Percentiles rank a stretch among this genome's conserved stretches.
These are phyloP conservation scores for Mortierella sp. DNA, from an alignment of 371 early-diverging fungal species.

Conservation along the genomic window DNA sequence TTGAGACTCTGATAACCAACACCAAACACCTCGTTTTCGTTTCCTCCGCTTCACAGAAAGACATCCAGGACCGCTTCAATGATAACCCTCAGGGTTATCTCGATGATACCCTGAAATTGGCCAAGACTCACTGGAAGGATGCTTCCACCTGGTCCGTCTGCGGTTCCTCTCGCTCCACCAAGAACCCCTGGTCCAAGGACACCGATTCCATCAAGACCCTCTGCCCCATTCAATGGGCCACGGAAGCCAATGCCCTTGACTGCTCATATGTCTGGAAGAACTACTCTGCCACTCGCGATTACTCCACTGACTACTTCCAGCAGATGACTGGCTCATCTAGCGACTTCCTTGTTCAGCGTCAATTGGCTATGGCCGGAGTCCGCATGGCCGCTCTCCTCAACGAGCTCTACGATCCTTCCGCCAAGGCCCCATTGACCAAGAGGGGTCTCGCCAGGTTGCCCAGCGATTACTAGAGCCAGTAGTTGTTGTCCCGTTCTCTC, in stretches of 20 bases:
- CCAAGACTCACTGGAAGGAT: conserved; percentile 39
- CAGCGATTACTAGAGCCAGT: conserved; percentile 9
- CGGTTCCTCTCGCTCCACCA: conserved; percentile 11
- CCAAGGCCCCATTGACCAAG: conserved; percentile 13
- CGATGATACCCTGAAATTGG: conserved; percentile 33
- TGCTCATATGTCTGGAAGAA: conserved; percentile 54
- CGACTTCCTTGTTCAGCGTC: conserved; percentile 26
- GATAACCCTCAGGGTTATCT: conserved; percentile 35
- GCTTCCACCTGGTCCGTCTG: conserved; percentile 36
- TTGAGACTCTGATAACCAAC: neutral
- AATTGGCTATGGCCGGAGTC: conserved; percentile 36
- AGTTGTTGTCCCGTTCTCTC: neutral
- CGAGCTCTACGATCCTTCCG: conserved; percentile 36
- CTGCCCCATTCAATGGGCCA: conserved; percentile 56
- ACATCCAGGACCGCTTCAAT: conserved; percentile 27
- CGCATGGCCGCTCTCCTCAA: conserved; percentile 54
- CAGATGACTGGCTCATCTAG: conserved; percentile 22
- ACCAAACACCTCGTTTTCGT: neutral
- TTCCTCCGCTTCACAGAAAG: conserved; percentile 32
- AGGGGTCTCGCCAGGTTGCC: conserved; percentile 12
- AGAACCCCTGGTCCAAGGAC: conserved; percentile 31
- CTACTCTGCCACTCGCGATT: conserved; percentile 34
- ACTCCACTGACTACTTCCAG: conserved; percentile 33
- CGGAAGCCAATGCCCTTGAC: conserved; percentile 45
- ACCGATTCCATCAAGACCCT: conserved; percentile 31